Evolutionary conservation across 2,329 filamentous ascomycete genomes (phyloP), one percentile per base, ranked within the genome.

Genomic region (Penicillium digitatum): DNA sequence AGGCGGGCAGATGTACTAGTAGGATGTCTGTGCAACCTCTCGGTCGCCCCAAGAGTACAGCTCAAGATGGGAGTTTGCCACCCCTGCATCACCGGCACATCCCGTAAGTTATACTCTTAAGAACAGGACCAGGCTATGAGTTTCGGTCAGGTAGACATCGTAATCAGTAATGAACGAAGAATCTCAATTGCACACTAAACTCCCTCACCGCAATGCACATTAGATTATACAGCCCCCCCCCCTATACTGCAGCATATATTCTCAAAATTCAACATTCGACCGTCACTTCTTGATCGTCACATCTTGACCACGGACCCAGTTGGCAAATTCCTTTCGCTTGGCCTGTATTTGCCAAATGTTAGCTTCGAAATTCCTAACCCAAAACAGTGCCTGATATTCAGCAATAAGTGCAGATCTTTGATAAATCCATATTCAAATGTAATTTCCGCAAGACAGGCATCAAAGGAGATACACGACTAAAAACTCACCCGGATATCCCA

Each of bases 401-500:
- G 18, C 14, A 18, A 38, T 43, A 32, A 14, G 38, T 35, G 18
- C 18, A 38, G 9, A 18, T 46, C 34, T n/a, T 11, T 3, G 3
- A 46, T n/a, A 27, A 12, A 29, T 18, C 37, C 40, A 35, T 45
- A 48, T 10, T 2, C 10, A 39, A 2, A 22, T 20, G 26, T 29
- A 29, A 14, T 12, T 5, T 18, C 5, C 26, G 37, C 38, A 48
- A 22, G 27, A 11, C 7, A 56, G 3, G 16, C 12, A 38, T 44
- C 48, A 1, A 40, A 16, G 16, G 16, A 24, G 11, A 40, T 22
- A 37, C 56, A 49, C n/a, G n/a, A n/a, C n/a, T n/a, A n/a, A n/a
- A 44, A 32, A 72, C 75, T 81, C 71, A 85, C 88, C 72, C 90
- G 86, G 60, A 97, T 89, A 76, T 99, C 90, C 76, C 90, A 82